A percentile compares a stretch with the other conserved stretches of the same genome.
These are phyloP conservation scores for Microstroma glucosiphilum DNA, from an alignment of 1,284 basidiomycete species.

Conservation along the genomic window DNA sequence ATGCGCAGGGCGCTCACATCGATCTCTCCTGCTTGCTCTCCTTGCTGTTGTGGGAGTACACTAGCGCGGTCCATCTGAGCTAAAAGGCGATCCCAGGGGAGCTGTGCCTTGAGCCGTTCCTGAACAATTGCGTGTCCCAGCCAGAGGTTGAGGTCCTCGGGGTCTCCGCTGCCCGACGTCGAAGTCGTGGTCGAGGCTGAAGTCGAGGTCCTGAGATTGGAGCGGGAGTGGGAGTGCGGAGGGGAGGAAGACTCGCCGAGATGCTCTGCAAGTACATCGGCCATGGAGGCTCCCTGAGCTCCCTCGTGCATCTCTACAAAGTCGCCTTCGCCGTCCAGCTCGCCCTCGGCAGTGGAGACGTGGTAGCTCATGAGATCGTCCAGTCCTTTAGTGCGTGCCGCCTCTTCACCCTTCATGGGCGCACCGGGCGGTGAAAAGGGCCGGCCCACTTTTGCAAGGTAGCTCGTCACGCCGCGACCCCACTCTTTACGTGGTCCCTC, in stretches of 20 bases:
- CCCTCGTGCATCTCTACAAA: slow-evolving; percentile 9
- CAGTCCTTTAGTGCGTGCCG: not conserved
- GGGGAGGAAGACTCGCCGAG: not conserved
- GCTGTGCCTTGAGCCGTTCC: slow-evolving; percentile 15
- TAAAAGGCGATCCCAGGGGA: not conserved
- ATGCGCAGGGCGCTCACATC: no score
- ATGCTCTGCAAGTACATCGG: slow-evolving; percentile 3
- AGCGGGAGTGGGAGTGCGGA: not conserved
- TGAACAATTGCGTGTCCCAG: slow-evolving; percentile 46
- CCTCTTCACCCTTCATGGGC: slow-evolving; percentile 4
- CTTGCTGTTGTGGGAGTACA: no score
- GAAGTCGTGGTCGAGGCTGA: not conserved
- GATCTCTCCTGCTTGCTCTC: no score
- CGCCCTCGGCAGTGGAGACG: not conserved
- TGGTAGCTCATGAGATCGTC: slow-evolving; percentile 3
- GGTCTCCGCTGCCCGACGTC: slow-evolving; percentile 13
- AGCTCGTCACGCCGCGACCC: slow-evolving; percentile 43
- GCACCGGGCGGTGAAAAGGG: slow-evolving; percentile 40
- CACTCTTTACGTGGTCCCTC: slow-evolving; percentile 36
- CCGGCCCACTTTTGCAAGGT: slow-evolving; percentile 38
- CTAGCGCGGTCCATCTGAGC: no score
- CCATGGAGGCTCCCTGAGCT: slow-evolving; percentile 5
- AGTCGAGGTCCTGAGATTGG: not conserved
- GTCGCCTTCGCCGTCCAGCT: not conserved
- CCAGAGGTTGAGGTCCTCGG: slow-evolving; percentile 43